These are phyloP conservation scores for Trichomonascus vanleenenianus DNA, from an alignment of 805 yeast genomes.

Conservation along the genomic window DNA sequence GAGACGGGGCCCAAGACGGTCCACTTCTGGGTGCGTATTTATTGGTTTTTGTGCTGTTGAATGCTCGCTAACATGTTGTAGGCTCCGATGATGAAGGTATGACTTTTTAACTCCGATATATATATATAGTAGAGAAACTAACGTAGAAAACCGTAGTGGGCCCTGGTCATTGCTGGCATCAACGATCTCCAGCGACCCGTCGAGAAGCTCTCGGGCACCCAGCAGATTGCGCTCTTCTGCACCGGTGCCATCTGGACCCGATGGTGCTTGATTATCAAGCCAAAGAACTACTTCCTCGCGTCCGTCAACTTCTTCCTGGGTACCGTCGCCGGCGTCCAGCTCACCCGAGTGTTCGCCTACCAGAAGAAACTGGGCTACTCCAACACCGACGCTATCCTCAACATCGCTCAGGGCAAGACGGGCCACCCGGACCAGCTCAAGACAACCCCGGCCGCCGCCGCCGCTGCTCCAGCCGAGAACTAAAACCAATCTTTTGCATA, in stretches of 20 bases:
- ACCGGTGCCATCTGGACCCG: slow-evolving; percentile 97
- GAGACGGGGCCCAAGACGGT: slow-evolving; percentile 97
- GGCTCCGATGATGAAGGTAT: slow-evolving; percentile 53
- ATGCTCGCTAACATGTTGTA: slow-evolving; percentile 10
- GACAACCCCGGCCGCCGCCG: neutral
- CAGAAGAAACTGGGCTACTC: slow-evolving; percentile 61
- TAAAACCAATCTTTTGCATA: neutral
- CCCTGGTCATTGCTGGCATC: slow-evolving; percentile 84
- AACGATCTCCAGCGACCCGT: slow-evolving; percentile 86
- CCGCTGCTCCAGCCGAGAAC: neutral
- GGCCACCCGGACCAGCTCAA: neutral
- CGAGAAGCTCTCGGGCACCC: slow-evolving; percentile 84
- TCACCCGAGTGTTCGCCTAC: slow-evolving; percentile 60
- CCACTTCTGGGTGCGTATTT: slow-evolving; percentile 80
- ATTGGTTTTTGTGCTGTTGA: neutral
- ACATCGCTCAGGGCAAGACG: slow-evolving; percentile 45
- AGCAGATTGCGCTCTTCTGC: slow-evolving; percentile 75
- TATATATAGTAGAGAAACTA: neutral
- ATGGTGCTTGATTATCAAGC: slow-evolving; percentile 91
- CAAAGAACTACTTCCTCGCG: slow-evolving; percentile 80
- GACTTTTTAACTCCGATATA: slow-evolving; percentile 9
- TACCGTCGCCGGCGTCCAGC: slow-evolving; percentile 79
- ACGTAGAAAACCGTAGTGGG: slow-evolving; percentile 55
- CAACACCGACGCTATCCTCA: slow-evolving; percentile 45
- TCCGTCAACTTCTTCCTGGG: slow-evolving; percentile 92